Conservation (phyloP, 108 stramenopile genomes). For the Aurantiochytrium sp. region DNA sequence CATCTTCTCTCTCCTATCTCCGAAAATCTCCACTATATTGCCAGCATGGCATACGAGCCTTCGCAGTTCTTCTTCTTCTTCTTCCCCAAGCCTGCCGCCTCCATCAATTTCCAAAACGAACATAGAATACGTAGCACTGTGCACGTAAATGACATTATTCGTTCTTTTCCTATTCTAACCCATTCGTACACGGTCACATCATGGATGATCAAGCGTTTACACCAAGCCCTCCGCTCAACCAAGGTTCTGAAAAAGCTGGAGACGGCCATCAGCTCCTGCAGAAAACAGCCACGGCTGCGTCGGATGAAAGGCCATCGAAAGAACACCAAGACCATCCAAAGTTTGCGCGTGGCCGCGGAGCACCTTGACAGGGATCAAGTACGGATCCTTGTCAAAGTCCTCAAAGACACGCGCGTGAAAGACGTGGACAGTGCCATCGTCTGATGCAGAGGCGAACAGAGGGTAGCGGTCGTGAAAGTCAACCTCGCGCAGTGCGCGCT, state of each 20-base stretch:
- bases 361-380: slow-evolving; percentile 96
- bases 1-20: too few species aligned
- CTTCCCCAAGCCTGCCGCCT: too few species aligned
- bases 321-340: slow-evolving; percentile 71
- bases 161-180: too few species aligned
- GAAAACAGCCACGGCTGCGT: slow-evolving; percentile 99
- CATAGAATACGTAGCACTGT: too few species aligned
- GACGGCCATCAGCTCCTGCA: slow-evolving; percentile 82
- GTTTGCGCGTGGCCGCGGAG: slow-evolving; percentile 70
- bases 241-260: slow-evolving; percentile 88
- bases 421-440: slow-evolving; percentile 93
- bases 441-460: slow-evolving; percentile 90
- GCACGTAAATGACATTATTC: too few species aligned
- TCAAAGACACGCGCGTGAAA: slow-evolving; percentile 96
- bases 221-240: background rate
- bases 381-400: slow-evolving; percentile 84
- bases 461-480: slow-evolving; percentile 77
- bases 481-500: slow-evolving; percentile 71
- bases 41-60: too few species aligned
- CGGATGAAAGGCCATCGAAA: slow-evolving; percentile 81
- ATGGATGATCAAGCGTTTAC: too few species aligned
- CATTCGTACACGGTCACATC: too few species aligned
- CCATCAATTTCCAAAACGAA: too few species aligned
- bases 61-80: too few species aligned
- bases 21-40: too few species aligned